These are phyloP conservation scores for Coprinopsis sp. DNA, from an alignment of 768 basidiomycete species.

Conservation along the genomic window DNA sequence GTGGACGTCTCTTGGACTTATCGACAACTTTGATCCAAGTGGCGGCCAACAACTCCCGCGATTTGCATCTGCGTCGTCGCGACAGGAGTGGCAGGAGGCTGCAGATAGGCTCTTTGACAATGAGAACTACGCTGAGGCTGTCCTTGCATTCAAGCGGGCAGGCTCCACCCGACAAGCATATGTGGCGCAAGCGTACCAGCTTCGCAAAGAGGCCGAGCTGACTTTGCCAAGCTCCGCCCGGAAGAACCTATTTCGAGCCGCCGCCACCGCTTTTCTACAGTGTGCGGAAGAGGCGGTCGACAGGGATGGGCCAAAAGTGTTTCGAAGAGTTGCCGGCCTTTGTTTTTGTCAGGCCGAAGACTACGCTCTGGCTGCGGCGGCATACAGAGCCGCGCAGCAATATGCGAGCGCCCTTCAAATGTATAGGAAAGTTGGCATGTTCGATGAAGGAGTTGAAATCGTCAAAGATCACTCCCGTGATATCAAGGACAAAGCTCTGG, in stretches of 20 bases:
- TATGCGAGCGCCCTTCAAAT: conserved; percentile 12
- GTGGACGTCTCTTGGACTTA: conserved; percentile 50
- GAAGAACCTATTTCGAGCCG: conserved; percentile 35
- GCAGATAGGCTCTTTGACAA: conserved; percentile 34
- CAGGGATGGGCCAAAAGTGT: conserved; percentile 29
- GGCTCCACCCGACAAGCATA: conserved; percentile 34
- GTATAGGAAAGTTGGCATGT: conserved; percentile 22
- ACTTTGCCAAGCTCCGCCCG: conserved; percentile 20
- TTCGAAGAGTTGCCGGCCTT: conserved; percentile 40
- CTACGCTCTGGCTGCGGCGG: conserved; percentile 39
- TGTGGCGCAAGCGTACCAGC: conserved; percentile 48
- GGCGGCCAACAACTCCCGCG: conserved; percentile 39
- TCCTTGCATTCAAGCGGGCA: conserved; percentile 37
- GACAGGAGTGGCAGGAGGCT: conserved; percentile 33
- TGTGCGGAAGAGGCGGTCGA: conserved; percentile 32
- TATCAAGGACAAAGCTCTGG: conserved; percentile 28
- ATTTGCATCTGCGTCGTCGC: conserved; percentile 52
- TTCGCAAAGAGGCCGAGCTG: conserved; percentile 47
- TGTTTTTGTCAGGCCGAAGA: conserved; percentile 41
- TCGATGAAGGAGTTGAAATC: conserved; percentile 49
- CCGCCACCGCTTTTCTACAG: conserved; percentile 45
- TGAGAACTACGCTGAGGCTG: conserved; percentile 49
- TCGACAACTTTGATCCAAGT: conserved; percentile 47
- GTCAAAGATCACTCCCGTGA: conserved; percentile 30
- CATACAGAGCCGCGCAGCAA: conserved; percentile 39